These are phyloP conservation scores for Pyropia yezoensis DNA, from an alignment of 23 red algal genomes.

Conservation along the genomic window DNA sequence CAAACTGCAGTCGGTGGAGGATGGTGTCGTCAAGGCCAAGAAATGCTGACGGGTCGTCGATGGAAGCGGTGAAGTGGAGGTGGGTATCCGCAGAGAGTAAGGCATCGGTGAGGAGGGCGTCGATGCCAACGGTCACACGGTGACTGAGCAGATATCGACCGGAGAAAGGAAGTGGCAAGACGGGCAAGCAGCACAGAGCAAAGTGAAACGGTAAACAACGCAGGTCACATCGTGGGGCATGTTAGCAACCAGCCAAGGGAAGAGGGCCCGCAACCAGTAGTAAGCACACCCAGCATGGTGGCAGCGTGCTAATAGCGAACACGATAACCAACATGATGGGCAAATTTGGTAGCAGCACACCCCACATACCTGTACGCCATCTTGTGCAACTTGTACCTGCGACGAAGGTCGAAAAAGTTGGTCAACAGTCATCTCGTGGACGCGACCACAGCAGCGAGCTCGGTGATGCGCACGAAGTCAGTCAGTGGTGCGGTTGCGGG, in stretches of 20 bases:
- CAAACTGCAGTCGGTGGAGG: slow-evolving; percentile 57
- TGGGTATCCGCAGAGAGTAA: slow-evolving; percentile 67
- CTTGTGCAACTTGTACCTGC: too few species aligned
- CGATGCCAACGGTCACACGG: slow-evolving; percentile 58
- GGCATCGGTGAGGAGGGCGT: slow-evolving; percentile 73
- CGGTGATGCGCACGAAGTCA: too few species aligned
- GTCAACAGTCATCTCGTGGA: too few species aligned
- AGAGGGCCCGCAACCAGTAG: neutral
- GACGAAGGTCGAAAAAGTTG: too few species aligned
- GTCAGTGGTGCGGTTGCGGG: too few species aligned
- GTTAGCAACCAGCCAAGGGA: neutral
- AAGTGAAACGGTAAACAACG: neutral
- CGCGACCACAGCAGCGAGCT: too few species aligned
- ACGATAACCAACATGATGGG: too few species aligned
- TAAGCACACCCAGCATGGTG: too few species aligned
- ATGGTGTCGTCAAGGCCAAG: slow-evolving; percentile 60
- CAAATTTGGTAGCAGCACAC: too few species aligned
- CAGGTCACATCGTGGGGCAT: neutral
- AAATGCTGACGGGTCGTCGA: slow-evolving; percentile 50
- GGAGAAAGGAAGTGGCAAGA: neutral
- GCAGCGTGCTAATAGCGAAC: too few species aligned
- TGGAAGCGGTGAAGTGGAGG: slow-evolving; percentile 53
- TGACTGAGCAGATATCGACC: slow-evolving; percentile 64
- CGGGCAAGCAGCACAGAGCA: slow-evolving; percentile 1
- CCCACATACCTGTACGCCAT: too few species aligned